phyloP scores from a whole-genome alignment of 768 basidiomycete species.

The Lactifluus volemus region DNA sequence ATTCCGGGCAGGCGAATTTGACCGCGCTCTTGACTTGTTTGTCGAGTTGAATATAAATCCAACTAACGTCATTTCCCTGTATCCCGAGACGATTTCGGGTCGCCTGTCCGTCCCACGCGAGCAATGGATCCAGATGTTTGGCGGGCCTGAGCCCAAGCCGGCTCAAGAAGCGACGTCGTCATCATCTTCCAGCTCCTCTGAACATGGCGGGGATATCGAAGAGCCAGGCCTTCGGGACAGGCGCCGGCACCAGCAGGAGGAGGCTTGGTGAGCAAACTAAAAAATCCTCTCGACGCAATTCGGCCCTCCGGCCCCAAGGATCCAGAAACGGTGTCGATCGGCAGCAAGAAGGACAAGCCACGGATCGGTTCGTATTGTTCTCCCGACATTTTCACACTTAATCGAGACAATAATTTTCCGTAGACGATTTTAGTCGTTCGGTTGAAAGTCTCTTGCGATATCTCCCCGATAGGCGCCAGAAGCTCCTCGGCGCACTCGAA shows the following conservation, averaged over 20 bases:
- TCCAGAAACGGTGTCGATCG: constrained; percentile 53
- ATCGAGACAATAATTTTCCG: neutral
- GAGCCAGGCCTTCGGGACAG: constrained; percentile 4
- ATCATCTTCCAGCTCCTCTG: constrained; percentile 8
- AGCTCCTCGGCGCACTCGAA: constrained; percentile 69
- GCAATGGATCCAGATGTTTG: constrained; percentile 76
- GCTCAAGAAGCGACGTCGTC: constrained; percentile 22
- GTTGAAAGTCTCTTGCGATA: constrained; percentile 86
- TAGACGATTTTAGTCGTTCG: constrained; percentile 59
- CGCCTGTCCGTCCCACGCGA: constrained; percentile 60
- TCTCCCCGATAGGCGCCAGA: constrained; percentile 83
- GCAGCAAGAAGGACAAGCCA: constrained; percentile 17
- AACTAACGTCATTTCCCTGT: constrained; percentile 86
- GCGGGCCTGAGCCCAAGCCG: constrained; percentile 44
- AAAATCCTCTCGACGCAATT: constrained; percentile 47
- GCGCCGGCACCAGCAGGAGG: constrained; percentile 27
- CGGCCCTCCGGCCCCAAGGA: constrained; percentile 41
- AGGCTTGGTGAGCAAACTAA: constrained; percentile 40
- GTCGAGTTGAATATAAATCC: constrained; percentile 86
- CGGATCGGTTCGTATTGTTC: constrained; percentile 23
- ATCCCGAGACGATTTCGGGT: constrained; percentile 74
- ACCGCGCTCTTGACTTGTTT: constrained; percentile 78
- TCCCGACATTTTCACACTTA: neutral
- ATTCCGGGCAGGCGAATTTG: constrained; percentile 61
- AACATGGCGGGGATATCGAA: constrained; percentile 3